A percentile compares a stretch with the other conserved stretches of the same genome.
Evolutionary conservation across 495 filamentous ascomycete species (phyloP).

Genomic region (Talaromyces adpressus): DNA sequence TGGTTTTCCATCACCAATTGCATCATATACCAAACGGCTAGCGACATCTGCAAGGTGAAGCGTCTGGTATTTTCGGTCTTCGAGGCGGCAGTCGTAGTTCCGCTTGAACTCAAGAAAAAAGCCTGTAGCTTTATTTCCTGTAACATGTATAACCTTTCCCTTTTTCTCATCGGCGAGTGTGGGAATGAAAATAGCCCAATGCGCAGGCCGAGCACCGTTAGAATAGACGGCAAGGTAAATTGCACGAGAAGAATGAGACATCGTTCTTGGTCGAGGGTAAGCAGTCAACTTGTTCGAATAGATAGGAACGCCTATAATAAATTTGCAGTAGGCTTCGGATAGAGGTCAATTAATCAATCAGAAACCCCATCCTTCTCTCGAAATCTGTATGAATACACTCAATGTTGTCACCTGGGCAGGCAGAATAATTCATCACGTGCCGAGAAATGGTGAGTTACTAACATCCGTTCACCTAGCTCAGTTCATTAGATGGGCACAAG

Average conservation of each 20-base stretch:
- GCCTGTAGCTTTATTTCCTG: constrained; percentile 16
- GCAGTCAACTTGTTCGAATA: background rate
- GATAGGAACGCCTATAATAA: too few relatives aligned
- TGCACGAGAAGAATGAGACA: constrained; percentile 2
- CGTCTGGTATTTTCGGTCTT: constrained; percentile 12
- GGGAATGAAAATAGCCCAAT: constrained; percentile 16
- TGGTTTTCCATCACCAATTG: constrained; percentile 10
- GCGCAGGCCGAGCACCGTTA: constrained; percentile 15
- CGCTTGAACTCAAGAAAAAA: constrained; percentile 20
- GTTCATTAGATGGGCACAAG: background rate
- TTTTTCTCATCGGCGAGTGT: constrained; percentile 3
- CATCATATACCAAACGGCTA: constrained; percentile 15
- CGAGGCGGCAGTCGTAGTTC: constrained; percentile 16
- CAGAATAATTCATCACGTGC: background rate
- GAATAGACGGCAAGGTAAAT: constrained; percentile 16
- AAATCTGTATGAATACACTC: background rate
- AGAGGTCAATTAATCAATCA: background rate
- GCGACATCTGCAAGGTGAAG: constrained; percentile 15
- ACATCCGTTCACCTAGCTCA: too few relatives aligned
- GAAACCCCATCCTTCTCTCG: background rate
- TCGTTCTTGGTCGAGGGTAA: background rate
- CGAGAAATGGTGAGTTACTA: too few relatives aligned
- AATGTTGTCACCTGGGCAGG: background rate
- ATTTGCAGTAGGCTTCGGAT: too few relatives aligned
- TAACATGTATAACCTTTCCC: constrained; percentile 16